Base-by-base conservation (phyloP, 2,329 filamentous ascomycete species). In the Bisporella sp. region DNA sequence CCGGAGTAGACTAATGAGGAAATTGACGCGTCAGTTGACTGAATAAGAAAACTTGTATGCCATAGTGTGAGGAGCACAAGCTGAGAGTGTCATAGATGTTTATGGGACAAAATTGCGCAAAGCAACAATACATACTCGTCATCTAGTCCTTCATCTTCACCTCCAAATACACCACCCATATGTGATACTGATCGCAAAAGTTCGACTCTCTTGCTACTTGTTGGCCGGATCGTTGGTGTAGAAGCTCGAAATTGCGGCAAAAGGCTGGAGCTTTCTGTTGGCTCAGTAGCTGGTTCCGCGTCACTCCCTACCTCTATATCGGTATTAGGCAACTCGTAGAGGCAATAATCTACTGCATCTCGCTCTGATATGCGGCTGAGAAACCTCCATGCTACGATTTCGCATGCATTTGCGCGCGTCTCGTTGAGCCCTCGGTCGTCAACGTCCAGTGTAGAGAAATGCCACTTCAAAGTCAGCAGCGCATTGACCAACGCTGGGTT, bases 351-450 rank as follows among this genome's bases (percentile, higher is more conserved):
- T 30, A 92, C 83, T 6, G 82, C 82, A 60, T 91, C 87, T 29
- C 81, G 73, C 62, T 89, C 85, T 1, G 83, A 84, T 32, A 90
- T 71, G 49, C 81, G 81, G 12, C 81, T 81, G 35, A 91, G 72
- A 59, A 89, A 89, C 39, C 87, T 79, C 84, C 86, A 90, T 37
- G 87, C 87, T 11, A 89, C 85, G 54, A 89, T 86, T 69, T 92
- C 87, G 62, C 87, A 91, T 31, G 85, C 86, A 62, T 81, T 79
- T 21, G 84, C 85, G 48, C 87, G 77, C 11, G 85, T 79, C 51
- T 85, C 78, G 51, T 82, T 80, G 32, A 91, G 69, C 4, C 82
- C 81, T 52, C 80, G 79, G 51, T 85, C 75, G 44, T 76, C 74
- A 31, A 67, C 73, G 54, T 86, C 84, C 33, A 75, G 71, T 9